Evolutionary conservation across 768 basidiomycete species (phyloP).

Genomic region (Cystofilobasidium capitatum): DNA sequence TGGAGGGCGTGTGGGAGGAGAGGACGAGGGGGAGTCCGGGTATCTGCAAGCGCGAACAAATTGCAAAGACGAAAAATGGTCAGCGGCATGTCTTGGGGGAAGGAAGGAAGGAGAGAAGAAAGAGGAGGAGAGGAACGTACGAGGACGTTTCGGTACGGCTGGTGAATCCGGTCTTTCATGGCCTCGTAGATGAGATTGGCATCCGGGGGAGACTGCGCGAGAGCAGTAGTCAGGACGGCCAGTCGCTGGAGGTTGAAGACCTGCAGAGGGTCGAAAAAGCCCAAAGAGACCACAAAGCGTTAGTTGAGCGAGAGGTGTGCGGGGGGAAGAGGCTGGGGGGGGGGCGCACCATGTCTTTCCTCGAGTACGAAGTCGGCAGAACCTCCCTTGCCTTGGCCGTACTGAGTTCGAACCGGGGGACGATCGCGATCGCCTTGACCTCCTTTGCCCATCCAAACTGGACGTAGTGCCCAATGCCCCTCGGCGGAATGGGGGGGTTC

Average conservation of each 20-base stretch:
- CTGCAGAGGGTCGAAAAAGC: conserved; percentile 42
- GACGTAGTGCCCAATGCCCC: conserved; percentile 87
- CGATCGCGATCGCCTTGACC: conserved; percentile 87
- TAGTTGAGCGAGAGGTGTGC: no score
- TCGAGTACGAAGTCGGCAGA: conserved; percentile 70
- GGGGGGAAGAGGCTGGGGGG: not conserved
- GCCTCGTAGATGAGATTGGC: conserved; percentile 96
- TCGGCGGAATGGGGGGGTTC: conserved; percentile 75
- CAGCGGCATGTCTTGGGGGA: not conserved
- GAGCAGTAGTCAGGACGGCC: conserved; percentile 88
- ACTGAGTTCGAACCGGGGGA: conserved; percentile 89
- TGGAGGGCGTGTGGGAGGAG: conserved; percentile 69
- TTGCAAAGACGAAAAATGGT: not conserved
- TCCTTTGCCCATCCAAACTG: conserved; percentile 72
- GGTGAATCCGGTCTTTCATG: conserved; percentile 97
- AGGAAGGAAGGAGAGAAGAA: not conserved
- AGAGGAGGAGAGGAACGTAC: conserved; percentile 45
- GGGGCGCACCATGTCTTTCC: conserved; percentile 72
- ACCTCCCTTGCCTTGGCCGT: conserved; percentile 89
- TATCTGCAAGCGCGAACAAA: conserved; percentile 51
- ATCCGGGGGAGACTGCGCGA: conserved; percentile 82
- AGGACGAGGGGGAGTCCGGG: conserved; percentile 92
- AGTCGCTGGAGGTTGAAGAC: conserved; percentile 95
- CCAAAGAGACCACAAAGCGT: not conserved
- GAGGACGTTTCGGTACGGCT: conserved; percentile 82